Evolutionary conservation across 2,329 filamentous ascomycete species (phyloP).

Genomic region (Pseudocercospora fuligena): DNA sequence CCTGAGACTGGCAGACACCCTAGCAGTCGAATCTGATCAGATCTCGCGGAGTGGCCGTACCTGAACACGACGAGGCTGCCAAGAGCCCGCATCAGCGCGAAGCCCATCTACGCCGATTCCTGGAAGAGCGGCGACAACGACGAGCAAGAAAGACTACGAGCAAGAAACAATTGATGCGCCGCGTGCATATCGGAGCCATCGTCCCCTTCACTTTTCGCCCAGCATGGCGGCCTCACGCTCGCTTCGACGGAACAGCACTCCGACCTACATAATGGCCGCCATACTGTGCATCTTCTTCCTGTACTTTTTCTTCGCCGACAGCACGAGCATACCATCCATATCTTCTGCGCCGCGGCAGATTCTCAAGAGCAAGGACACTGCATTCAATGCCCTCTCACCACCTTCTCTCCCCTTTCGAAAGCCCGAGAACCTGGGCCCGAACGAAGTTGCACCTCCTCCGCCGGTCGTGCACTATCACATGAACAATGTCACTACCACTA

Average conservation of each 20-base stretch:
- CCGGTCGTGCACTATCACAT: conserved; percentile 92
- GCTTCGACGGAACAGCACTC: conserved; percentile 78
- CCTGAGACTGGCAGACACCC: background rate
- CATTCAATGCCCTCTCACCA: conserved; percentile 72
- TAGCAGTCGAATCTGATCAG: background rate
- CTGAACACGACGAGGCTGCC: background rate
- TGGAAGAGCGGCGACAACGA: background rate
- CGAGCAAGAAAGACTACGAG: background rate
- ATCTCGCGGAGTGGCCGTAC: no score
- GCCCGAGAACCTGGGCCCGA: conserved; percentile 57
- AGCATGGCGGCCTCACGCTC: conserved; percentile 66
- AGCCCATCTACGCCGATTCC: background rate
- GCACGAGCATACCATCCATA: conserved; percentile 66
- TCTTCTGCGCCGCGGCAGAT: conserved; percentile 55
- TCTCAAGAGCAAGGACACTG: conserved; percentile 58
- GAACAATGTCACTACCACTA: conserved; percentile 88
- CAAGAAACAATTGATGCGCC: background rate
- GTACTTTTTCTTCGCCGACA: conserved; percentile 53
- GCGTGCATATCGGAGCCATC: background rate
- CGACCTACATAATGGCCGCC: conserved; percentile 73
- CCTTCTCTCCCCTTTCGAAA: conserved; percentile 77
- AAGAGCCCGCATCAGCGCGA: conserved; percentile 1
- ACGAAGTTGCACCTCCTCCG: conserved; percentile 68
- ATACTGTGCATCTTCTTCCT: conserved; percentile 68
- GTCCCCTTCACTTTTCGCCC: conserved; percentile 22